phyloP scores from a whole-genome alignment of 768 basidiomycete genomes.

The Lactarius trivialis region DNA sequence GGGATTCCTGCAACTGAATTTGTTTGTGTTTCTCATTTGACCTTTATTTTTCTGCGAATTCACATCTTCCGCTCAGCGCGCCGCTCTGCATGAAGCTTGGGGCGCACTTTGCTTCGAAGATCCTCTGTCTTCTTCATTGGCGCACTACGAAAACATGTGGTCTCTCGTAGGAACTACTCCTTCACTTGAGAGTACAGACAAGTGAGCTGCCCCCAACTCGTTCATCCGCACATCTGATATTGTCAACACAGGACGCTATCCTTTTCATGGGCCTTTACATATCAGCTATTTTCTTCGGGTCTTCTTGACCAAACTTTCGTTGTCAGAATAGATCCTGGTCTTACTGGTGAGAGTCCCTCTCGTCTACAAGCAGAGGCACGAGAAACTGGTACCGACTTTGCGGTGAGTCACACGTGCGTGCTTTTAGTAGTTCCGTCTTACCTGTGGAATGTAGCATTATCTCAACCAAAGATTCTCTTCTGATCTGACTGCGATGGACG shows the following conservation, averaged over 20 bases:
- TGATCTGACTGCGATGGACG: conserved; percentile 13
- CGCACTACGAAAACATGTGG: conserved; percentile 20
- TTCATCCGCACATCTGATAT: neutral
- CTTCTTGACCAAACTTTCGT: conserved; percentile 52
- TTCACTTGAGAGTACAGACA: conserved; percentile 13
- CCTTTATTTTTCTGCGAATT: neutral
- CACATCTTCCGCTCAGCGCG: conserved; percentile 11
- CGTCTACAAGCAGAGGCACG: conserved; percentile 53
- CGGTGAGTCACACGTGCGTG: conserved; percentile 36
- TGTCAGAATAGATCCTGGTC: conserved; percentile 43
- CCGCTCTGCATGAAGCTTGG: conserved; percentile 22
- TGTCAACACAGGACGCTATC: neutral
- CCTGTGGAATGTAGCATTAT: conserved; percentile 37
- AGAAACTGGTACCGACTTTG: conserved; percentile 52
- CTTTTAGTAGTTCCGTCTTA: conserved; percentile 20
- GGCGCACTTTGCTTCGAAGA: conserved; percentile 11
- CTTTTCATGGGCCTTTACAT: conserved; percentile 44
- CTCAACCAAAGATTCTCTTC: conserved; percentile 47
- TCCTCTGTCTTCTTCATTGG: conserved; percentile 9
- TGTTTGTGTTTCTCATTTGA: conserved; percentile 37
- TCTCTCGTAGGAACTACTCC: conserved; percentile 12
- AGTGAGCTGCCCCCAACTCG: neutral
- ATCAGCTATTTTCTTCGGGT: conserved; percentile 46
- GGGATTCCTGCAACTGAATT: conserved; percentile 48
- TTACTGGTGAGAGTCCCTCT: conserved; percentile 40